These are phyloP conservation scores for Phaeosphaeriaceae sp. DNA, from an alignment of 2,329 filamentous ascomycete species.

Conservation along the genomic window DNA sequence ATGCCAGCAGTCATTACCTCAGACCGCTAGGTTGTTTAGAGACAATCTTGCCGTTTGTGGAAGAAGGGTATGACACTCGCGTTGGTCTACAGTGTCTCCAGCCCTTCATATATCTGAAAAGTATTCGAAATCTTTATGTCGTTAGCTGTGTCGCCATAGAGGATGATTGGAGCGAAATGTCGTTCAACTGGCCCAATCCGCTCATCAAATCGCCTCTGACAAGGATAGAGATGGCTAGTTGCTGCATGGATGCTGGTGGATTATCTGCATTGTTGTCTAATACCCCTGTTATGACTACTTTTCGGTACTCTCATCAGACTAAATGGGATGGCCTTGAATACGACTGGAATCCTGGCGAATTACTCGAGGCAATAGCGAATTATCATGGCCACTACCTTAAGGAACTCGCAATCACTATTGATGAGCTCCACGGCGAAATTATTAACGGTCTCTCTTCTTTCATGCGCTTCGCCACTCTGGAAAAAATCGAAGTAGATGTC, in stretches of 20 bases:
- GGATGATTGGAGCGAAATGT: conserved; percentile 37
- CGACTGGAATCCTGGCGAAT: conserved; percentile 45
- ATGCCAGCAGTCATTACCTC: conserved; percentile 8
- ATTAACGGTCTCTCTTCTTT: conserved; percentile 42
- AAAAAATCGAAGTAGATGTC: conserved; percentile 40
- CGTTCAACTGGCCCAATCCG: conserved; percentile 36
- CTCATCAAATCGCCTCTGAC: conserved; percentile 28
- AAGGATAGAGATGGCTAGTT: conserved; percentile 38
- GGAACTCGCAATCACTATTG: conserved; percentile 42
- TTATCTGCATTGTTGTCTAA: conserved; percentile 30
- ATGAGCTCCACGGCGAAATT: conserved; percentile 38
- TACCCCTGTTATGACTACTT: conserved; percentile 32
- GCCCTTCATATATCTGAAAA: conserved; percentile 34
- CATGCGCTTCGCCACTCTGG: conserved; percentile 28
- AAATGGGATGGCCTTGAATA: conserved; percentile 41
- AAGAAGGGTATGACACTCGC: conserved; percentile 38
- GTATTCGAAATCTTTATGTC: conserved; percentile 37
- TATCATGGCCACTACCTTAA: conserved; percentile 30
- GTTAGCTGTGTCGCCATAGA: conserved; percentile 41
- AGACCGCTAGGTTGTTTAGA: conserved; percentile 31
- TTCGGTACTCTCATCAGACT: conserved; percentile 44
- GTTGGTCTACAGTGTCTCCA: conserved; percentile 35
- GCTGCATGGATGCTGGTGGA: conserved; percentile 41
- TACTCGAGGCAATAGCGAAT: conserved; percentile 32
- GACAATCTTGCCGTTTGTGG: conserved; percentile 38